Percentiles rank a stretch among this genome's conserved stretches.
Conservation (phyloP, 2,329 filamentous ascomycete genomes). For the Fusarium keratoplasticum region DNA sequence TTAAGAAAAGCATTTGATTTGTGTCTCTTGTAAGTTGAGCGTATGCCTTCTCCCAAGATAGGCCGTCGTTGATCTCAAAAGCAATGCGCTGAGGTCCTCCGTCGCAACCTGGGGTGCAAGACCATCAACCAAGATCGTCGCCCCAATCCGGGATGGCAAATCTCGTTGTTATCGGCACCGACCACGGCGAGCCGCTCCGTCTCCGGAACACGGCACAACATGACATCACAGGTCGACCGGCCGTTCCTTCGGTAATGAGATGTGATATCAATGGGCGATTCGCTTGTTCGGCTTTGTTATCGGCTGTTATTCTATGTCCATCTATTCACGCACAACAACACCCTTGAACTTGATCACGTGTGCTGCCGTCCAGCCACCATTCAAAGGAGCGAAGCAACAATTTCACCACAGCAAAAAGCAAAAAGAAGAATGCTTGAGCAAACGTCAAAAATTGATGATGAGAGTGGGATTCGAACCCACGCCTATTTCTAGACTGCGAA, state of each 20-base stretch:
- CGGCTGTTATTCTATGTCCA: not conserved
- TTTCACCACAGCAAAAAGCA: not conserved
- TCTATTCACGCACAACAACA: not conserved
- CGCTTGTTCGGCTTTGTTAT: not conserved
- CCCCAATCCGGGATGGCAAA: not conserved
- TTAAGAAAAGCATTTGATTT: fast-evolving
- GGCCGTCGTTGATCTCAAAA: not conserved
- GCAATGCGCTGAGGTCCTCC: not conserved
- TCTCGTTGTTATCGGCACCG: not conserved
- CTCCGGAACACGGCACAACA: not conserved
- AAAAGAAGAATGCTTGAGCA: not conserved
- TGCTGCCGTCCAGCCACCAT: not conserved
- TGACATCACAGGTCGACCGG: not conserved
- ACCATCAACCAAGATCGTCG: not conserved
- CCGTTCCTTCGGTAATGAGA: not conserved
- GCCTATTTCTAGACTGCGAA: slow-evolving; percentile 14
- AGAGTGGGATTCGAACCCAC: slow-evolving; percentile 14
- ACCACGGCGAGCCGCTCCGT: not conserved
- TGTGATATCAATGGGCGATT: not conserved
- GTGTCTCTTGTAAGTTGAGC: not conserved
- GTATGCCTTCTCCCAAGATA: not conserved
- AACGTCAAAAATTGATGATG: not conserved
- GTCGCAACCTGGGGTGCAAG: not conserved
- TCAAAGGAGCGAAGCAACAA: not conserved
- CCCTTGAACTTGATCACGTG: not conserved